Evolutionary conservation across 2,329 filamentous ascomycete species (phyloP), one percentile per base, ranked within the genome.

Genomic region (Alternaria gansuensis): DNA sequence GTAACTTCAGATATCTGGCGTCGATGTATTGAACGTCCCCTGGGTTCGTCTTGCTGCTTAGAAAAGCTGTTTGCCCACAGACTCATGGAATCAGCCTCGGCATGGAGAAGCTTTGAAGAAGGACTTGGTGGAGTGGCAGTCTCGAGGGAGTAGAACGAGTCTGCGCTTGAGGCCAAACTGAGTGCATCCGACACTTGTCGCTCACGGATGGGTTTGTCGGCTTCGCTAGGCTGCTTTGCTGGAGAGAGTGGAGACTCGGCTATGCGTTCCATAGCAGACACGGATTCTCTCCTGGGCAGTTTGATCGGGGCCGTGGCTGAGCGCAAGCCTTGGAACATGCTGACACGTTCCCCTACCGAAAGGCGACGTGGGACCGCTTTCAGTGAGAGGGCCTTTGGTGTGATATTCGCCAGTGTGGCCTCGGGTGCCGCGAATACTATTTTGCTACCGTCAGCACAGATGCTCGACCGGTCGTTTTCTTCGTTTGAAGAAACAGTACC

Each of bases 71-170:
- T 54, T 5, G 63, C 61, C 74, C 74, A 77, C 4, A 74, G 73
- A 40, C 74, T 75, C 34, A 64, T 46, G 2, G 71, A 37, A 4
- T 70, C 65, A 21, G 62, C 64, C 37, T 76, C 69, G 8, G 75
- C 71, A 53, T 78, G 75, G 23, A 71, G 21, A 29, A 62, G 75
- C 6, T 64, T 68, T n/a, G 74, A 68, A 26, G 73, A 73, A 13
- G 73, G 73, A 24, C 58, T 74, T n/a, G 59, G 53, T 17, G 65
- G 66, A 11, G 54, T 63, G 29, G 67, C 57, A 11, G 69, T 70
- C 14, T 69, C 69, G 5, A 75, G 21, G 3, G 76, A 77, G 54
- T 78, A 74, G 65, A 79, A 79, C 0, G 76, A 77, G 52, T 77
- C 75, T n/a, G 62, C 56, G 43, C 71, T 75, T 3, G 77, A 78